Evolutionary conservation across 2,329 filamentous ascomycete species (phyloP).

Genomic region (Phialophora verrucosa): DNA sequence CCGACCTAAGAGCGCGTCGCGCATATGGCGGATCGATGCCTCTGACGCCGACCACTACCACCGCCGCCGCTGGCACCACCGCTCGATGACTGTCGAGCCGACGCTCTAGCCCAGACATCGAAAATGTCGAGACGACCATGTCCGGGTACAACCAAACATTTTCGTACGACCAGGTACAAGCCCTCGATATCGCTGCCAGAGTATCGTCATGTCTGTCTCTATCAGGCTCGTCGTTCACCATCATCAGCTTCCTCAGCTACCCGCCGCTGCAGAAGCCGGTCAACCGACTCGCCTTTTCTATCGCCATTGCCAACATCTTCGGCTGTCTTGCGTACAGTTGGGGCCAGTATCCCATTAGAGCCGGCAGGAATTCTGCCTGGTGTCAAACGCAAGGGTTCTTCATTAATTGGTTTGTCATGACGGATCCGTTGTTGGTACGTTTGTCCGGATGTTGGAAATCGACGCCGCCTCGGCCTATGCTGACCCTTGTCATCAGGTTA

Average conservation of each 20-base stretch:
- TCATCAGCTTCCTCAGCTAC: constrained; percentile 30
- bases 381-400: constrained; percentile 32
- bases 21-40: neutral
- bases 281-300: constrained; percentile 33
- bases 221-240: constrained; percentile 26
- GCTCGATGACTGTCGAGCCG: neutral
- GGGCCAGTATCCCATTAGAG: constrained; percentile 26
- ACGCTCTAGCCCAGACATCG: neutral
- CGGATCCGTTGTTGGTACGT: constrained; percentile 30
- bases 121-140: constrained; percentile 25
- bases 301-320: constrained; percentile 29
- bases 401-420: constrained; percentile 35
- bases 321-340: constrained; percentile 31
- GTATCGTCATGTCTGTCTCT: constrained; percentile 30
- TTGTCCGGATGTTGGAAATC: neutral
- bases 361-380: constrained; percentile 26
- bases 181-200: constrained; percentile 31
- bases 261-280: constrained; percentile 31
- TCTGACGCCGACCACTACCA: neutral
- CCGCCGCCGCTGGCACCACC: too few relatives aligned
- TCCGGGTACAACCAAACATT: constrained; percentile 27
- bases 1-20: neutral
- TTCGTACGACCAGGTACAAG: constrained; percentile 15
- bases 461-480: neutral
- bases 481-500: constrained; percentile 23